Percentiles rank a stretch among this genome's conserved stretches.
Evolutionary conservation across 2,329 filamentous ascomycete species (phyloP).

Genomic region (Aspergillus sp.): DNA sequence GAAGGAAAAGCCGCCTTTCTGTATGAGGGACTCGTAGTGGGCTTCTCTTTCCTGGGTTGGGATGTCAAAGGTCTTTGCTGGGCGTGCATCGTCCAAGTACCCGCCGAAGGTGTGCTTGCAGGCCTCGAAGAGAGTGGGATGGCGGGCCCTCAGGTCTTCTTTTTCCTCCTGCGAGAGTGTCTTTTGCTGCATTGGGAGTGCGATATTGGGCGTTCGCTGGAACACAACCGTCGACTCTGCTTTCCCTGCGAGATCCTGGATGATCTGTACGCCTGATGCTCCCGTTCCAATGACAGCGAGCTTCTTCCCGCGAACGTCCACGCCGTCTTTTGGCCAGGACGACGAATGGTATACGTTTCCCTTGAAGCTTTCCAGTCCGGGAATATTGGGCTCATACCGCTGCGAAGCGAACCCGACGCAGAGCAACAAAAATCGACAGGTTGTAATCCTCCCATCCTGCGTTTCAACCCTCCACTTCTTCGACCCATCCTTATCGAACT

Average conservation of each 20-base stretch:
- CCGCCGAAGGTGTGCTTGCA: conserved; percentile 57
- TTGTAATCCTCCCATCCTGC: conserved; percentile 38
- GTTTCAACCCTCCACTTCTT: conserved; percentile 47
- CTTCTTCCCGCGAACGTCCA: conserved; percentile 49
- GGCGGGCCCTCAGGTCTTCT: conserved; percentile 31
- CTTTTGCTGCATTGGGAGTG: conserved; percentile 44
- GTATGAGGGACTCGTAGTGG: conserved; percentile 52
- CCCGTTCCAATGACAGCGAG: conserved; percentile 58
- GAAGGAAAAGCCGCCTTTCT: conserved; percentile 54
- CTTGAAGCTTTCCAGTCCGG: conserved; percentile 46
- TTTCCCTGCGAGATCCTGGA: conserved; percentile 57
- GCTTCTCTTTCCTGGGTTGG: conserved; percentile 48
- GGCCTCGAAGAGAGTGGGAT: conserved; percentile 53
- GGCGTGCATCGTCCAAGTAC: conserved; percentile 50
- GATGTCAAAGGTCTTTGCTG: conserved; percentile 56
- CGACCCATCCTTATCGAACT: conserved; percentile 34
- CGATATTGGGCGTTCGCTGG: conserved; percentile 66
- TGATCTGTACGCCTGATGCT: conserved; percentile 55
- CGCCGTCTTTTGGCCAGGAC: conserved; percentile 50
- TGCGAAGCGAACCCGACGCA: conserved; percentile 48
- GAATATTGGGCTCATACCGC: conserved; percentile 41
- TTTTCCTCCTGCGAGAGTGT: neutral
- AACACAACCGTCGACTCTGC: conserved; percentile 54
- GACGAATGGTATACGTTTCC: conserved; percentile 57
- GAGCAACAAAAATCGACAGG: conserved; percentile 46